Evolutionary conservation across 805 yeast species (phyloP), one percentile per base, ranked within the genome.

Genomic region (Hanseniaspora pseudoguilliermondii): DNA sequence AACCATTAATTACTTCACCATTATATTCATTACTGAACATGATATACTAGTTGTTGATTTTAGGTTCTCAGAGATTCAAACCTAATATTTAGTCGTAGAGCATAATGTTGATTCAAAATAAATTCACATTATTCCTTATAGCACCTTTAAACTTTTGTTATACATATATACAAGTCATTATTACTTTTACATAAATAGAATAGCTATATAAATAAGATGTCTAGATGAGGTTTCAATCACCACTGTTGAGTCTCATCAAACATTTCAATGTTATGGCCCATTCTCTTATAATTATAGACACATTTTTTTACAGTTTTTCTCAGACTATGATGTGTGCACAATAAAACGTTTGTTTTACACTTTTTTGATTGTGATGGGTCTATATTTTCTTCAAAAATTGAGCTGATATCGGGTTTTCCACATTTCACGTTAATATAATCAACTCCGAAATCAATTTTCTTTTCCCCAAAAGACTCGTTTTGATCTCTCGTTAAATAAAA

Each of bases 231-330:
- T 8, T 25, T 27, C 16, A 8, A 8, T 62, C 54, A 74, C 86
- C 85, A 81, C 16, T 73, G 74, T 66, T 81, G 84, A 49, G 81
- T 65, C 61, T 79, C 81, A 64, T 81, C 85, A 60, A 69, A 72
- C 58, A 75, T 71, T 54, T 80, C 84, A n/a, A 81, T 71, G 11
- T 65, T 57, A 34, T 56, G 49, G 10, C 54, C 54, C 25, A 65
- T 63, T 18, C 63, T 66, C 18, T 62, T 61, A 57, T 70, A 66
- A 25, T 70, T 63, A 15, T 68, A 68, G 15, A 79, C 75, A 11
- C 69, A 59, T 55, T 69, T 67, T 63, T 85, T 71, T 20, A 79
- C 62, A 42, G 72, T 75, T 62, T 81, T 84, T 46, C 78, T 81
- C 71, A 80, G 69, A 10, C 68, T 56, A 50, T 74, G 75, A 59